These are phyloP conservation scores for Decorospora gaudefroyi DNA, from an alignment of 2,329 filamentous ascomycete genomes.

Conservation along the genomic window DNA sequence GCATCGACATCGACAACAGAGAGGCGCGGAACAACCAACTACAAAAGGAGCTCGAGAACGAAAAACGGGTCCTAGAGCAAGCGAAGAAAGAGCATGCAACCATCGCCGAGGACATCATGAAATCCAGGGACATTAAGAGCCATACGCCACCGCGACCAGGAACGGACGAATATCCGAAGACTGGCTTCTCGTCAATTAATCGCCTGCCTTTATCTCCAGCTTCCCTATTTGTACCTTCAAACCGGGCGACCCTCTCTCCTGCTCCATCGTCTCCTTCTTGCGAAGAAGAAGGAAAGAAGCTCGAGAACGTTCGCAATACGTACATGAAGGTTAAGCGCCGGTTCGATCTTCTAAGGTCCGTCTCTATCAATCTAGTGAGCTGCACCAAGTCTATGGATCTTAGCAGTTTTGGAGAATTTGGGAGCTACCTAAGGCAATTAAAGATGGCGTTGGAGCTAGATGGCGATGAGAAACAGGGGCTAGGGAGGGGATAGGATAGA, in stretches of 20 bases:
- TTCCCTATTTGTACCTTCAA: background rate
- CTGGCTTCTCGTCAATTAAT: too few species aligned
- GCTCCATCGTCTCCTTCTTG: slow-evolving; percentile 3
- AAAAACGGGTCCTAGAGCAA: background rate
- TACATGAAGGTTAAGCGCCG: slow-evolving; percentile 26
- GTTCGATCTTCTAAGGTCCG: slow-evolving; percentile 21
- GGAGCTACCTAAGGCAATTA: slow-evolving; percentile 21
- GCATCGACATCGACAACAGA: background rate
- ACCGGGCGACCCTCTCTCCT: background rate
- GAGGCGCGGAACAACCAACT: background rate
- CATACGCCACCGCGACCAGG: too few species aligned
- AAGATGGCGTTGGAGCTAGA: slow-evolving; percentile 18
- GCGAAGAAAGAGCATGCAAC: slow-evolving; percentile 4
- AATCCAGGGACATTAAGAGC: background rate
- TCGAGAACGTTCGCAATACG: slow-evolving; percentile 28
- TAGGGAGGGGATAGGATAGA: too few species aligned
- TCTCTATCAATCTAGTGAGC: slow-evolving; percentile 11
- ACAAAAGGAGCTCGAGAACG: background rate
- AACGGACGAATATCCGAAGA: too few species aligned
- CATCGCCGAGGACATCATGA: slow-evolving; percentile 5
- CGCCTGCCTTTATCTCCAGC: too few species aligned
- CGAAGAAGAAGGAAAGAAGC: slow-evolving; percentile 8
- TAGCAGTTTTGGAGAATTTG: slow-evolving; percentile 33
- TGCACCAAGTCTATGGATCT: slow-evolving; percentile 24
- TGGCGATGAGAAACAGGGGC: slow-evolving; percentile 5